These are phyloP conservation scores for Akanthomyces muscarius DNA, from an alignment of 2,329 filamentous ascomycete genomes.

Conservation along the genomic window DNA sequence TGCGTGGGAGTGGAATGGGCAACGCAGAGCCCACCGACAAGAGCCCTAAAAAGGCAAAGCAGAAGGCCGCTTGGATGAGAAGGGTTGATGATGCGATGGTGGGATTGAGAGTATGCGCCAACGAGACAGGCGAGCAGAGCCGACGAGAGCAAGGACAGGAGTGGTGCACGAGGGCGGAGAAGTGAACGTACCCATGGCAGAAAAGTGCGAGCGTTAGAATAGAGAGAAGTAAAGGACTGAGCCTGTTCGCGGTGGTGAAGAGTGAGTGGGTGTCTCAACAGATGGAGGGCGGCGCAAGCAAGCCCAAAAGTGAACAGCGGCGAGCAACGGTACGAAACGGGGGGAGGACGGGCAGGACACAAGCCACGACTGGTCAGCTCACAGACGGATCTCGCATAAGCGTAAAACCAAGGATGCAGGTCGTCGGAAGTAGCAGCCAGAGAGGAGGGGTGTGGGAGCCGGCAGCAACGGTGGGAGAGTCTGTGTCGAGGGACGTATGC, in stretches of 20 bases:
- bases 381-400: constrained; percentile 32
- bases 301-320: constrained; percentile 19
- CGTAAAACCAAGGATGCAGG: constrained; percentile 29
- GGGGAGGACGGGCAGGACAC: constrained; percentile 21
- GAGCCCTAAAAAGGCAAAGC: background rate
- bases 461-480: constrained; percentile 21
- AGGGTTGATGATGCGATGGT: constrained; percentile 5
- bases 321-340: constrained; percentile 24
- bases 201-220: constrained; percentile 16
- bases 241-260: constrained; percentile 18
- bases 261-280: constrained; percentile 27
- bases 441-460: constrained; percentile 13
- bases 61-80: constrained; percentile 4
- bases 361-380: constrained; percentile 26
- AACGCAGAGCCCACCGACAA: constrained; percentile 1
- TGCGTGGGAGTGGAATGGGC: constrained; percentile 5
- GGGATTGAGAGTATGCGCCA: background rate
- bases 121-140: constrained; percentile 8
- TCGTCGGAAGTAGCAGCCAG: constrained; percentile 25
- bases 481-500: constrained; percentile 2
- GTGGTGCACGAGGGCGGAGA: constrained; percentile 14
- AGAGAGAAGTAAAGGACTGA: constrained; percentile 16
- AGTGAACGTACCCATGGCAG: constrained; percentile 20
- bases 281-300: constrained; percentile 22
- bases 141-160: constrained; percentile 14